Percentiles rank a stretch among this genome's conserved stretches.
phyloP scores from a whole-genome alignment of 805 yeast genomes.

The Starmerella sp. region DNA sequence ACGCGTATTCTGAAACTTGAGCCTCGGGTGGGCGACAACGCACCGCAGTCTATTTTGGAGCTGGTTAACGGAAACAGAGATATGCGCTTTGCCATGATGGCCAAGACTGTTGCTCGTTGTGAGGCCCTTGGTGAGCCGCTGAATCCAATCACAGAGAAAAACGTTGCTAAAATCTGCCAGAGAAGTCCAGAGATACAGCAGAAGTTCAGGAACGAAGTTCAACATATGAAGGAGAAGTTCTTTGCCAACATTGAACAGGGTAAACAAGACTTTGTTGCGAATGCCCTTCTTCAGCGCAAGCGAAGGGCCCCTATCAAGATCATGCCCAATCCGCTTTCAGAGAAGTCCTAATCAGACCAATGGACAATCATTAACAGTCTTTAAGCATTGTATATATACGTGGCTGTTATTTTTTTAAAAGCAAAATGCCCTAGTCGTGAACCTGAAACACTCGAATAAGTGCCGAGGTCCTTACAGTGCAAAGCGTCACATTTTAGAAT shows the following conservation, averaged over 20 bases:
- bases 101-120: conserved; percentile 74
- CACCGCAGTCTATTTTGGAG: conserved; percentile 81
- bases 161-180: conserved; percentile 42
- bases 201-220: conserved; percentile 53
- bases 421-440: too few relatives aligned
- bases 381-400: not conserved
- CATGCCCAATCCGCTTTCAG: conserved; percentile 9
- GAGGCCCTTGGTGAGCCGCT: conserved; percentile 48
- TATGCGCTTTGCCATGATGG: conserved; percentile 62
- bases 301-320: conserved; percentile 14
- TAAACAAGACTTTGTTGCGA: not conserved
- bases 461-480: too few relatives aligned
- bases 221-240: conserved; percentile 37
- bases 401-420: not conserved
- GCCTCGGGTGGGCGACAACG: conserved; percentile 78
- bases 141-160: conserved; percentile 44
- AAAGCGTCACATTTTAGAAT: too few relatives aligned
- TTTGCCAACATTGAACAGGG: conserved; percentile 9
- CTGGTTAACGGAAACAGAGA: conserved; percentile 68
- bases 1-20: conserved; percentile 77
- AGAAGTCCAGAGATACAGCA: conserved; percentile 41
- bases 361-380: not conserved
- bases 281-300: not conserved
- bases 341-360: too few relatives aligned
- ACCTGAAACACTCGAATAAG: too few relatives aligned